These are phyloP conservation scores for Conoideocrella luteorostrata DNA, from an alignment of 2,329 filamentous ascomycete species.

Conservation along the genomic window DNA sequence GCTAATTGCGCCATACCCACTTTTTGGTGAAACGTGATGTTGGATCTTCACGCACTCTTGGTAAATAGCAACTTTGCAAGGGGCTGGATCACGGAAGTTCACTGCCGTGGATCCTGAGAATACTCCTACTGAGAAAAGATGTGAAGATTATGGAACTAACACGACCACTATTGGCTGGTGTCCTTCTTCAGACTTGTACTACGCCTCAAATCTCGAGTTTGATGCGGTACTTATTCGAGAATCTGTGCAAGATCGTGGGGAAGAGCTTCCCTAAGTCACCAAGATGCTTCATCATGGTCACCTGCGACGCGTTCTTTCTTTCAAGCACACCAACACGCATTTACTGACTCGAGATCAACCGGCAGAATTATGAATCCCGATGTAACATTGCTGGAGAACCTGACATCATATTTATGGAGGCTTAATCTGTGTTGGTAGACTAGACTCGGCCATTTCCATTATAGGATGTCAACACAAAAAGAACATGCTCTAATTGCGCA, in stretches of 20 bases:
- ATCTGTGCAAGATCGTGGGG: background rate
- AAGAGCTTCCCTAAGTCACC: background rate
- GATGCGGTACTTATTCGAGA: background rate
- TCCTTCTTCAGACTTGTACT: background rate
- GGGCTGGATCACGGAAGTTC: background rate
- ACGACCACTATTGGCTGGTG: background rate
- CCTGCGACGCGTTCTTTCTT: background rate
- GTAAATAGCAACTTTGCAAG: background rate
- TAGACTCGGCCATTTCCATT: background rate
- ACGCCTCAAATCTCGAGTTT: background rate
- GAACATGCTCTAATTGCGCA: no score
- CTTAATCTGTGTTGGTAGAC: background rate
- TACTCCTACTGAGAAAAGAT: background rate
- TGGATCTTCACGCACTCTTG: background rate
- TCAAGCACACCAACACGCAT: background rate
- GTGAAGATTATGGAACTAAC: background rate
- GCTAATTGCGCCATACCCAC: background rate
- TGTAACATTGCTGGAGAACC: background rate
- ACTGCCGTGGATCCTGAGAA: background rate
- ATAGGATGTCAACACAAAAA: no score
- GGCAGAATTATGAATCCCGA: background rate
- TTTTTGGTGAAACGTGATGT: background rate
- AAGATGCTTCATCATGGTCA: background rate
- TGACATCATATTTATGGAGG: background rate
- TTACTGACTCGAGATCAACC: background rate